Conservation (phyloP, 192 early-diverging fungal species). For the Helicostylum pulchrum region DNA sequence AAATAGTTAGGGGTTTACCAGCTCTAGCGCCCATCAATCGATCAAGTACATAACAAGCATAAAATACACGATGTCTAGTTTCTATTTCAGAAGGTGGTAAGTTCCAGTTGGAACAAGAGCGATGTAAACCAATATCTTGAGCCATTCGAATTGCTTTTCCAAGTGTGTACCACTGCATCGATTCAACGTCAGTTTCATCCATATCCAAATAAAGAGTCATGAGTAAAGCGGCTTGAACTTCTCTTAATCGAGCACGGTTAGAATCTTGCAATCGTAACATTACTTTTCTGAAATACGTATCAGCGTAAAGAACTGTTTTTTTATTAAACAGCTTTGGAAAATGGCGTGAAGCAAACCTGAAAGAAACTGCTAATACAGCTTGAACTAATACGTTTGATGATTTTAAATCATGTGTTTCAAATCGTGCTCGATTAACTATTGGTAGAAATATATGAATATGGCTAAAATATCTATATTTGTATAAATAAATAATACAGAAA, state of each 20-base stretch:
- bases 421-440: conserved; percentile 27
- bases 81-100: conserved; percentile 49
- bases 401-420: conserved; percentile 21
- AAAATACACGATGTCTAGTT: conserved; percentile 34
- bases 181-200: conserved; percentile 28
- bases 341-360: conserved; percentile 20
- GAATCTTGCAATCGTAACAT: conserved; percentile 17
- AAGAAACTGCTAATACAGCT: conserved; percentile 21
- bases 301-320: conserved; percentile 1
- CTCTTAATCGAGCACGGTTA: conserved; percentile 2
- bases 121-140: conserved; percentile 57
- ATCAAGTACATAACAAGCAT: conserved; percentile 35
- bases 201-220: conserved; percentile 33
- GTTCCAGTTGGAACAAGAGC: conserved; percentile 50
- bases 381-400: conserved; percentile 18
- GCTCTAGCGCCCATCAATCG: conserved; percentile 41
- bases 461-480: conserved; percentile 31
- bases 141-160: conserved; percentile 57
- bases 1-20: conserved; percentile 52
- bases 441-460: conserved; percentile 30
- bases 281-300: conserved; percentile 20
- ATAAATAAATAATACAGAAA: conserved; percentile 14
- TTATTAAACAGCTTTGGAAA: conserved; percentile 10
- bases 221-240: conserved; percentile 30
- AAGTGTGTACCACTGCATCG: conserved; percentile 30